Base-by-base conservation (phyloP, 257 asterid species). In the Linderniella brevidens region DNA sequence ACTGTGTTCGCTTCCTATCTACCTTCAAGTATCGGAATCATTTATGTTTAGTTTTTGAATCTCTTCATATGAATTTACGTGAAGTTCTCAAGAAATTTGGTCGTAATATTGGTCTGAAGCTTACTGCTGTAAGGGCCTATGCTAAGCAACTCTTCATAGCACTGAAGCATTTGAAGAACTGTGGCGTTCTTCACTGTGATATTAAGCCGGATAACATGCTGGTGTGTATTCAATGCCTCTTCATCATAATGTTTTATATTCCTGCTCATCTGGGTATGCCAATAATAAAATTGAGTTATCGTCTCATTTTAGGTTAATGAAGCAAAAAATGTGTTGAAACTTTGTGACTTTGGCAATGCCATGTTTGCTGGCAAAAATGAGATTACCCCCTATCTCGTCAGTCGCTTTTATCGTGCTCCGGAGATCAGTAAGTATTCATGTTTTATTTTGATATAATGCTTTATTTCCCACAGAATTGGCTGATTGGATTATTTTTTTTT, bases 21-120 rank as follows among this genome's bases (percentile, higher is more conserved):
- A 81, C 76, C 64, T 90, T 90, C 74, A 85, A 85, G 93, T 90
- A 81, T 59, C 77, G 99, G 71, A 85, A 80, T 64, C 99, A 90
- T 79, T 87, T 90, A 37, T 85, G 99, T 65, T 79, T 90, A 75
- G 96, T 90, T 73, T 90, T 90, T 85, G 99, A 90, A 74, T 90
- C 99, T 61, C 99, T 90, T 75, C 93, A 85, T 82, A 85, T 90
- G 99, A 90, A 90, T 79, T 78, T 90, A 72, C 87, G 99, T n/a
- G 99, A 90, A 76, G 88, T 90, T 65, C 70, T 82, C 56, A 90
- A 82, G 88, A 90, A 85, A 71, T 85, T 85, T 75, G 96, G 99
- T 52, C 99, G 99, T 73, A 81, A 90, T 74, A 82, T 90, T 66
- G 99, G 96, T 60, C 86, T 90, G 75, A 79, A 73, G 70, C 86